A percentile compares a stretch with the other conserved stretches of the same genome.
Evolutionary conservation across 2,329 filamentous ascomycete genomes (phyloP).

Genomic region (Arthrobotrys musiformis): DNA sequence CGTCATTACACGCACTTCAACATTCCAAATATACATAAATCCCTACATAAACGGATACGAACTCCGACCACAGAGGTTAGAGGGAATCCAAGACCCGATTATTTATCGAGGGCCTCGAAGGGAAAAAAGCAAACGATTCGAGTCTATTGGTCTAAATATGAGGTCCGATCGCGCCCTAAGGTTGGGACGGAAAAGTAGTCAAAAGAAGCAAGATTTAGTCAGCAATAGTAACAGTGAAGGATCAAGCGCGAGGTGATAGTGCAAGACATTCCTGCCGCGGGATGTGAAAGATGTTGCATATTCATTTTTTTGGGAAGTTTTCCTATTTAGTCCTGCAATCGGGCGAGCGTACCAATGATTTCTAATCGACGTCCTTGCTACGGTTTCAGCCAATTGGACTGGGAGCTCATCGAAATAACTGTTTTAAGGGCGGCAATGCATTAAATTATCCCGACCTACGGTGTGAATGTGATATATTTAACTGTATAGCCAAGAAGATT

Average conservation of each 20-base stretch:
- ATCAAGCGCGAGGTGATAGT: constrained; percentile 4
- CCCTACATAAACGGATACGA: constrained; percentile 17
- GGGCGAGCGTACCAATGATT: neutral
- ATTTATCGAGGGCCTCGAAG: neutral
- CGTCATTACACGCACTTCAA: constrained; percentile 32
- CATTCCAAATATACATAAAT: constrained; percentile 45
- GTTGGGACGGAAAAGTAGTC: neutral
- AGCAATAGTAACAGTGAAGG: constrained; percentile 4
- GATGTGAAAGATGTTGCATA: constrained; percentile 21
- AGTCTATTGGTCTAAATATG: constrained; percentile 4
- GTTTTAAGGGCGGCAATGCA: constrained; percentile 17
- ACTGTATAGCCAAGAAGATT: neutral
- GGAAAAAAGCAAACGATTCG: constrained; percentile 12
- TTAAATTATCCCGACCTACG: neutral
- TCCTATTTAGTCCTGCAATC: neutral
- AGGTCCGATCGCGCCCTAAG: constrained; percentile 18
- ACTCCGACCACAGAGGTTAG: constrained; percentile 9
- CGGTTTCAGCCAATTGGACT: neutral
- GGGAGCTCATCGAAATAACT: constrained; percentile 3
- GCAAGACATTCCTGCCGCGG: constrained; percentile 14
- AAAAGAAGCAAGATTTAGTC: neutral
- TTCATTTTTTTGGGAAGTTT: neutral
- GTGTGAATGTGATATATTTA: constrained; percentile 1
- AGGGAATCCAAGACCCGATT: neutral
- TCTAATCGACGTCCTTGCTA: neutral